These are phyloP conservation scores for Pseudogymnoascus sp. DNA, from an alignment of 2,329 filamentous ascomycete species.

Conservation along the genomic window DNA sequence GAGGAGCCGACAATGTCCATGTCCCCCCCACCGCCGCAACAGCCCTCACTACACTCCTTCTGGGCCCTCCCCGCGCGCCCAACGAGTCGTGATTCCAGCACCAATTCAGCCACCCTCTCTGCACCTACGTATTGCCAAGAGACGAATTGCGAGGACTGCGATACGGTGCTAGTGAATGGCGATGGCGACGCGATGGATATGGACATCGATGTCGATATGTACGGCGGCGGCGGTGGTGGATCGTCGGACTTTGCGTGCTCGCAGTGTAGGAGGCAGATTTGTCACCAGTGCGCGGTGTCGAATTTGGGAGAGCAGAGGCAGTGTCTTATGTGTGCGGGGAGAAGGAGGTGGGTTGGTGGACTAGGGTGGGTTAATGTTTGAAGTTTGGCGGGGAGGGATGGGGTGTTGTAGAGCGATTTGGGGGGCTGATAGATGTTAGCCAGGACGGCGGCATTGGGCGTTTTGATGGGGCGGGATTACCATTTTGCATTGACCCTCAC, in stretches of 20 bases:
- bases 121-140: slow-evolving; percentile 23
- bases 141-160: slow-evolving; percentile 49
- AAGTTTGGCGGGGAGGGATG: neutral
- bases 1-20: slow-evolving; percentile 15
- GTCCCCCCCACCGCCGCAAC: slow-evolving; percentile 26
- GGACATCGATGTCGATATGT: slow-evolving; percentile 33
- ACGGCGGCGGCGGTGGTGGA: slow-evolving; percentile 29
- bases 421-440: neutral
- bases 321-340: slow-evolving; percentile 46
- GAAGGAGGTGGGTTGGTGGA: slow-evolving; percentile 20
- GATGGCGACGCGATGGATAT: slow-evolving; percentile 34
- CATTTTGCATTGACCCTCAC: neutral
- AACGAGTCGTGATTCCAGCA: slow-evolving; percentile 23
- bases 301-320: slow-evolving; percentile 47
- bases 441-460: neutral
- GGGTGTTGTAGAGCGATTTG: neutral
- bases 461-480: neutral
- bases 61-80: slow-evolving; percentile 42
- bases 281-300: slow-evolving; percentile 52
- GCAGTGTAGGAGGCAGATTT: slow-evolving; percentile 48
- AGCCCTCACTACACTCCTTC: slow-evolving; percentile 52
- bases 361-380: slow-evolving; percentile 15
- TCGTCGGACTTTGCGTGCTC: slow-evolving; percentile 35
- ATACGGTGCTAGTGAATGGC: slow-evolving; percentile 25
- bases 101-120: slow-evolving; percentile 19